Evolutionary conservation across 768 basidiomycete genomes (phyloP).

Genomic region (Lactifluus subvellereus): DNA sequence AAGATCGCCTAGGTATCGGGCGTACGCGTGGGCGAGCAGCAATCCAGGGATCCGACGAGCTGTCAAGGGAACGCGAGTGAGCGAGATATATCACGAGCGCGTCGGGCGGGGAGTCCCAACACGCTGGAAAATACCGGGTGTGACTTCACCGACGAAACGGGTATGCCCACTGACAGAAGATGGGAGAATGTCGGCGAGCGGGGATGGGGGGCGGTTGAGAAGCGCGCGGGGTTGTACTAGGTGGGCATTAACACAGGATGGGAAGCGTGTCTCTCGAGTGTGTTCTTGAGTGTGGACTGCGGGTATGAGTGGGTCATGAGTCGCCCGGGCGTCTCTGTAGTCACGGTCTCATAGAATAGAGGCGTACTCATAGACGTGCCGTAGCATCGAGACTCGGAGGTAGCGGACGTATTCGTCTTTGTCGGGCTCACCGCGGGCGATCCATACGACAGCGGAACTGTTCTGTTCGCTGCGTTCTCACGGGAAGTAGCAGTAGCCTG

Average conservation of each 20-base stretch:
- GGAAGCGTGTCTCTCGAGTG: slow-evolving; percentile 50
- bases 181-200: slow-evolving; percentile 29
- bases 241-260: slow-evolving; percentile 36
- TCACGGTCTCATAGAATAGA: not conserved
- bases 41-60: slow-evolving; percentile 42
- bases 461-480: slow-evolving; percentile 52
- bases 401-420: not conserved
- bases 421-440: slow-evolving; percentile 41
- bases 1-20: slow-evolving; percentile 78
- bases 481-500: slow-evolving; percentile 45
- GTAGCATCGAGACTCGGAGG: not conserved
- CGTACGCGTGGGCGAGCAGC: slow-evolving; percentile 73
- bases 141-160: slow-evolving; percentile 49
- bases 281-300: slow-evolving; percentile 4
- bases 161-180: slow-evolving; percentile 40
- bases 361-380: not conserved
- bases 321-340: not conserved
- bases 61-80: slow-evolving; percentile 34
- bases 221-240: slow-evolving; percentile 61
- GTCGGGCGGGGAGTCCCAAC: slow-evolving; percentile 45
- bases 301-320: slow-evolving; percentile 45
- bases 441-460: slow-evolving; percentile 48
- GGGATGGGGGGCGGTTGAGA: slow-evolving; percentile 45
- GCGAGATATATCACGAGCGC: slow-evolving; percentile 41
- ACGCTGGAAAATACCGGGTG: slow-evolving; percentile 50